Conservation (phyloP, 768 basidiomycete species). For the Collybiopsis confluens region DNA sequence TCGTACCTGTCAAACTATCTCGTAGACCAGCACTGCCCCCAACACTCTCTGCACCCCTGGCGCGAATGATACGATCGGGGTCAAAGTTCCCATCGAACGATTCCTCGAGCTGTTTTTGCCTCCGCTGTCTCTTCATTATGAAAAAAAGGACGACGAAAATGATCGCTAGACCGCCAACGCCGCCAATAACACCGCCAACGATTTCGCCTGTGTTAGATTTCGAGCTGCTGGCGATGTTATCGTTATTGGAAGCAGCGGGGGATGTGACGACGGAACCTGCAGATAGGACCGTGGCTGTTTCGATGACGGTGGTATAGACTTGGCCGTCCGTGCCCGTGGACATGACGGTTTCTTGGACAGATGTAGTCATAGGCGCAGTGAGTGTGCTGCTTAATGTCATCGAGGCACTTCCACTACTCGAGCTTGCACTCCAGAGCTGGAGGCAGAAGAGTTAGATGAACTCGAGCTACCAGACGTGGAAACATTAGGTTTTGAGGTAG, state of each 20-base stretch:
- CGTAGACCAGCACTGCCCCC: neutral
- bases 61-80: constrained; percentile 1
- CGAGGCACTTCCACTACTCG: neutral
- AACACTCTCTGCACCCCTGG: neutral
- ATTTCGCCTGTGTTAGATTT: constrained; percentile 6
- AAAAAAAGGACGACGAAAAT: constrained; percentile 4
- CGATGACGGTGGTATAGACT: neutral
- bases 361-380: constrained; percentile 1
- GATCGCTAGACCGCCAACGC: neutral
- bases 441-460: neutral
- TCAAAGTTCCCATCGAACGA: constrained; percentile 12
- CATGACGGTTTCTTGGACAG: neutral
- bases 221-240: neutral
- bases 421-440: neutral
- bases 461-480: neutral
- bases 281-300: neutral
- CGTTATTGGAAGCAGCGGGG: no score
- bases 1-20: neutral
- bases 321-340: neutral
- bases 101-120: constrained; percentile 4
- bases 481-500: neutral
- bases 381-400: constrained; percentile 3
- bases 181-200: constrained; percentile 8
- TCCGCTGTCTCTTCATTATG: neutral
- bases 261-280: neutral